These are phyloP conservation scores for Vaccinium corymbosum DNA, from an alignment of 148 eudicot species.

Conservation along the genomic window DNA sequence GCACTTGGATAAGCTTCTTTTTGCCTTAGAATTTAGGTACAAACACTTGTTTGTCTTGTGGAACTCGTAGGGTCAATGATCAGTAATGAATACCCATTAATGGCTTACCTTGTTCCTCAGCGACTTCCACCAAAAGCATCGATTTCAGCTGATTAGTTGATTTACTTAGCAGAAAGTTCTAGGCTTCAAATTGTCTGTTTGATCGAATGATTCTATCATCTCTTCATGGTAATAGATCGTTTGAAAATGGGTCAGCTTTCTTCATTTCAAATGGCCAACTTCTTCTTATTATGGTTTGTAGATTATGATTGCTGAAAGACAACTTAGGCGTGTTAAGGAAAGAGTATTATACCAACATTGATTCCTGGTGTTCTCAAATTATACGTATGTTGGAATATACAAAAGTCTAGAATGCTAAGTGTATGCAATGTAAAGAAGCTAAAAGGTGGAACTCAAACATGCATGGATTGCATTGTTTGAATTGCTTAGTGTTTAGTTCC, in stretches of 20 bases:
- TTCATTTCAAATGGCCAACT: not conserved
- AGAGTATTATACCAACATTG: not conserved
- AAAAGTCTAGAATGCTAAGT: not conserved
- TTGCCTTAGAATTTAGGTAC: not conserved
- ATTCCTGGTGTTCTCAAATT: not conserved
- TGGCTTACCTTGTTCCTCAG: conserved; percentile 14
- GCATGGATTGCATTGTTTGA: not conserved
- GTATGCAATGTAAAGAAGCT: not conserved
- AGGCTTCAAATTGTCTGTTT: not conserved
- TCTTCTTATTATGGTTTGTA: not conserved
- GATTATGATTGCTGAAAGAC: not conserved
- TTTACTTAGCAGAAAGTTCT: not conserved
- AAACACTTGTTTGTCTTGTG: not conserved
- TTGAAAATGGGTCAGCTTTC: not conserved
- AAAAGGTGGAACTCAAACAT: not conserved
- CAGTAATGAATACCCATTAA: conserved; percentile 3
- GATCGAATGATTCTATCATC: not conserved
- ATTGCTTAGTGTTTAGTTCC: not conserved
- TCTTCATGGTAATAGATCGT: conserved; percentile 24
- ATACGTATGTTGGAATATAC: not conserved
- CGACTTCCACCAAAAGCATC: not conserved
- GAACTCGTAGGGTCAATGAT: not conserved
- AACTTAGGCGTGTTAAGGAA: not conserved
- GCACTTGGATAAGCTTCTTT: not conserved
- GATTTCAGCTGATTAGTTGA: not conserved